phyloP scores from a whole-genome alignment of 495 filamentous ascomycete species.

The Neurospora tetrasperma region DNA sequence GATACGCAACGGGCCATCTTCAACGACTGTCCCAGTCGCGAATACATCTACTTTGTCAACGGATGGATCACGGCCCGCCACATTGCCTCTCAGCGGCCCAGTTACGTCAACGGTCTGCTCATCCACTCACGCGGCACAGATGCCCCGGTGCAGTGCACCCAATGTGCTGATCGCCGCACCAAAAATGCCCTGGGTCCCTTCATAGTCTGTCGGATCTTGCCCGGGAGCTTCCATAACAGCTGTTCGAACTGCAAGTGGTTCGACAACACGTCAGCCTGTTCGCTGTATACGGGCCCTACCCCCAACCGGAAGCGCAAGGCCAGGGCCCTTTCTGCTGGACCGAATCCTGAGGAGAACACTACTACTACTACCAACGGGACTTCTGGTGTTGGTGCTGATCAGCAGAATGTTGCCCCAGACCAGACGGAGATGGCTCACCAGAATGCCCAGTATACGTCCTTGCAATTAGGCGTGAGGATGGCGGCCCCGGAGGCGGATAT shows the following conservation, averaged over 20 bases:
- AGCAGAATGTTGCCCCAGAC: background rate
- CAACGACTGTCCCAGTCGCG: slow-evolving; percentile 15
- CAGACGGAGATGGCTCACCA: background rate
- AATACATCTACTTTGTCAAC: slow-evolving; percentile 23
- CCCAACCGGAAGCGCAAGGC: slow-evolving; percentile 27
- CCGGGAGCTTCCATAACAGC: slow-evolving; percentile 22
- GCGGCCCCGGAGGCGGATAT: background rate
- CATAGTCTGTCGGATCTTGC: slow-evolving; percentile 17
- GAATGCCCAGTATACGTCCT: background rate
- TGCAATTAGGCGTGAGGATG: background rate
- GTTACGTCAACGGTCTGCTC: slow-evolving; percentile 26
- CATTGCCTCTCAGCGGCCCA: slow-evolving; percentile 25
- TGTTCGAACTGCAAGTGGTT: slow-evolving; percentile 33
- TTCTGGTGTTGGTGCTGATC: background rate
- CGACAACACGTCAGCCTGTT: slow-evolving; percentile 24
- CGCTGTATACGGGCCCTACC: slow-evolving; percentile 24
- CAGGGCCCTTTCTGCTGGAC: slow-evolving; percentile 8
- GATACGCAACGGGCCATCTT: slow-evolving; percentile 23
- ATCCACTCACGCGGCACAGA: slow-evolving; percentile 26
- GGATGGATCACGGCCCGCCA: slow-evolving; percentile 27
- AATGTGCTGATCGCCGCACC: slow-evolving; percentile 18
- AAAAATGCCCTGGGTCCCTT: slow-evolving; percentile 24
- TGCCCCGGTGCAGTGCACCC: slow-evolving; percentile 11
- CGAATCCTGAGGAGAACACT: background rate
- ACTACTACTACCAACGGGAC: background rate